phyloP scores from a whole-genome alignment of 1,284 basidiomycete species.

The Porogramme epimiltina region DNA sequence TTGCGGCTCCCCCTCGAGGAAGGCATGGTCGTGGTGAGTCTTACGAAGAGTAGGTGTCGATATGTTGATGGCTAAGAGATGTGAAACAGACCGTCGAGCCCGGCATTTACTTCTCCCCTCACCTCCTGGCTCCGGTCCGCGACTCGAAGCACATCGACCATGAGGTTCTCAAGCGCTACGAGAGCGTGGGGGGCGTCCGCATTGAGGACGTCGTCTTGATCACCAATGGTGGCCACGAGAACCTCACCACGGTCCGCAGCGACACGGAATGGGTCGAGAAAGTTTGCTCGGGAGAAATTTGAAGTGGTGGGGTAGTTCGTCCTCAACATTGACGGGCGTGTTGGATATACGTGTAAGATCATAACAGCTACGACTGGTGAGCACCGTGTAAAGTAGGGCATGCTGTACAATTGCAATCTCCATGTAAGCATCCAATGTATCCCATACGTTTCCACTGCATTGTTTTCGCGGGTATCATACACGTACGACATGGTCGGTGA shows the following conservation, averaged over 20 bases:
- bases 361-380: too few species aligned
- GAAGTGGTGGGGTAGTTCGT: background rate
- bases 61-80: background rate
- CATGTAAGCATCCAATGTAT: too few species aligned
- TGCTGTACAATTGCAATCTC: too few species aligned
- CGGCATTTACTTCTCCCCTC: slow-evolving; percentile 84
- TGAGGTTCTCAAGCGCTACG: slow-evolving; percentile 71
- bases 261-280: slow-evolving; percentile 80
- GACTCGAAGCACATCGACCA: slow-evolving; percentile 73
- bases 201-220: slow-evolving; percentile 90
- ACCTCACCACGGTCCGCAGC: slow-evolving; percentile 79
- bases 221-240: slow-evolving; percentile 66
- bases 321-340: too few species aligned
- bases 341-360: too few species aligned
- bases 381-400: too few species aligned
- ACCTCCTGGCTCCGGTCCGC: slow-evolving; percentile 70
- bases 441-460: too few species aligned
- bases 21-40: slow-evolving; percentile 83
- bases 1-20: slow-evolving; percentile 69
- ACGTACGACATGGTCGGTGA: too few species aligned
- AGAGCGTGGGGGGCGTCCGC: slow-evolving; percentile 82
- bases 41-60: background rate
- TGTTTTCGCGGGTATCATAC: too few species aligned
- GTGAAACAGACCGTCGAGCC: slow-evolving; percentile 65
- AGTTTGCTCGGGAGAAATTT: slow-evolving; percentile 68